A percentile compares a stretch with the other conserved stretches of the same genome.
These are phyloP conservation scores for Moesziomyces globuligerus DNA, from an alignment of 1,284 basidiomycete species.

Conservation along the genomic window DNA sequence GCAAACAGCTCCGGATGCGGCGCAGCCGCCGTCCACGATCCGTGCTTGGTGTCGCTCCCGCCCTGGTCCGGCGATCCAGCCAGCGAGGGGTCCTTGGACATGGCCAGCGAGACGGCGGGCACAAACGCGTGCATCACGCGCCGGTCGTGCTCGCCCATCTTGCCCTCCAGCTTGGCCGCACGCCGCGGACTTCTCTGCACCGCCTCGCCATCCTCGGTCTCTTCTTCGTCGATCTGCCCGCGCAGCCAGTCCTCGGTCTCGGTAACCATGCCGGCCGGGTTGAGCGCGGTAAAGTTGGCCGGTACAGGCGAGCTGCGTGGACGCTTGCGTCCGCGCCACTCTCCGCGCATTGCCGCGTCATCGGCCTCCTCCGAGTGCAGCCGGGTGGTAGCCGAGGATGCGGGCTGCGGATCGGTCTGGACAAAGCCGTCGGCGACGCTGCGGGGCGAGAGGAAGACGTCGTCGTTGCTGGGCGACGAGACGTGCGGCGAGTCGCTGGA, in stretches of 20 bases:
- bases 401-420: not conserved
- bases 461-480: conserved; percentile 2
- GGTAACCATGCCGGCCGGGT: conserved; percentile 12
- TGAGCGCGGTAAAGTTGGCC: conserved; percentile 3
- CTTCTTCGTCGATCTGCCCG: conserved; percentile 18
- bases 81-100: conserved; percentile 18
- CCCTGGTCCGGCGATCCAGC: conserved; percentile 18
- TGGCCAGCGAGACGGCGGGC: conserved; percentile 21
- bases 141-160: conserved; percentile 12
- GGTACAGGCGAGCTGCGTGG: conserved; percentile 30
- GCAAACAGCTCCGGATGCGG: conserved; percentile 17
- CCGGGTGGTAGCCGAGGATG: no score
- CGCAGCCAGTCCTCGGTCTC: conserved; percentile 22
- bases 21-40: conserved; percentile 26
- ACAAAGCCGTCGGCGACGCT: not conserved
- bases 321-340: conserved; percentile 29
- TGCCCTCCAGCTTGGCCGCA: not conserved
- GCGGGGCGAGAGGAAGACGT: not conserved
- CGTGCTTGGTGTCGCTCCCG: conserved; percentile 36
- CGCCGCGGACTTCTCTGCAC: not conserved
- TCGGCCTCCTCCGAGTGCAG: no score
- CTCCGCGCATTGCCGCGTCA: conserved; percentile 6
- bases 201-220: conserved; percentile 2
- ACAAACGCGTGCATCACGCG: conserved; percentile 25
- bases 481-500: conserved; percentile 3